phyloP scores from a whole-genome alignment of 2,329 filamentous ascomycete genomes.

The Stemphylium beticola region DNA sequence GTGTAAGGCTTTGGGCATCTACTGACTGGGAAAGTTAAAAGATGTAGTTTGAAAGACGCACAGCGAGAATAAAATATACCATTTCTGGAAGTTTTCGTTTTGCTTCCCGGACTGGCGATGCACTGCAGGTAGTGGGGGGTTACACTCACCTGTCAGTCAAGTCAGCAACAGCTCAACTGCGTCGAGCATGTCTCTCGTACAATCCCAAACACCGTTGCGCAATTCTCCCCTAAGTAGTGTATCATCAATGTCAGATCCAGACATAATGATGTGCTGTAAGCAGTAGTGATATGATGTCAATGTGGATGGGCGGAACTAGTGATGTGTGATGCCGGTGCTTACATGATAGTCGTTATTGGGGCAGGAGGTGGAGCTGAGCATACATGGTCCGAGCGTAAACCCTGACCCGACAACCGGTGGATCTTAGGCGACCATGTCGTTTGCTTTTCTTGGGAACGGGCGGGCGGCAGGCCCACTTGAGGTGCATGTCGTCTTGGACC shows the following conservation, averaged over 20 bases:
- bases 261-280: constrained; percentile 19
- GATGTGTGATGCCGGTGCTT: neutral
- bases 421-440: neutral
- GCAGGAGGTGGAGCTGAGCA: neutral
- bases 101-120: constrained; percentile 65
- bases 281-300: too few species aligned
- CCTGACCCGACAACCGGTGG: neutral
- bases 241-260: constrained; percentile 8
- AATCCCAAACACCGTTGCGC: constrained; percentile 36
- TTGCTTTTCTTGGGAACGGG: neutral
- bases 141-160: constrained; percentile 57
- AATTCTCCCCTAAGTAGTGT: constrained; percentile 24
- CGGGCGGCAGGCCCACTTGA: constrained; percentile 5
- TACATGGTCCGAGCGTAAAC: neutral
- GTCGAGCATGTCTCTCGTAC: constrained; percentile 14
- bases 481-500: constrained; percentile 1
- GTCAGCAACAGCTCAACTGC: constrained; percentile 15
- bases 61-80: constrained; percentile 45
- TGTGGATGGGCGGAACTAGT: neutral
- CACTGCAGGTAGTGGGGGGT: constrained; percentile 59
- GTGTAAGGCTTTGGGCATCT: constrained; percentile 28
- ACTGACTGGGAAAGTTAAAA: neutral
- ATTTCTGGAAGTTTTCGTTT: constrained; percentile 61
- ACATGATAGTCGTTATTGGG: neutral
- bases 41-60: neutral